A percentile compares a stretch with the other conserved stretches of the same genome.
Conservation (phyloP, 2,329 filamentous ascomycete species). For the Cyanodermella asteris region DNA sequence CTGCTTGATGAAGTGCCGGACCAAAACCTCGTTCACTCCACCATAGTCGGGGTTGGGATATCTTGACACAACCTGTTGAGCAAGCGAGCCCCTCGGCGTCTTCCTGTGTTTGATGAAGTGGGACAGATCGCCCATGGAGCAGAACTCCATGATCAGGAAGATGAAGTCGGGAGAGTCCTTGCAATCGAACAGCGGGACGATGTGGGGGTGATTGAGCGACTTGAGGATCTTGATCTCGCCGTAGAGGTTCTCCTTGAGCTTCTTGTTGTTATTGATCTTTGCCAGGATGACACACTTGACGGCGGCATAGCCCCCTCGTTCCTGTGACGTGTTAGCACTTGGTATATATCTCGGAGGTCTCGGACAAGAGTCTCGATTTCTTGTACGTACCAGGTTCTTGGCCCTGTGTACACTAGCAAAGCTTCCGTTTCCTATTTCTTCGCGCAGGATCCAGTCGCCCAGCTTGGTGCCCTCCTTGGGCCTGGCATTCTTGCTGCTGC, state of each 20-base stretch:
- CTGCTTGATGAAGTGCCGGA: conserved; percentile 88
- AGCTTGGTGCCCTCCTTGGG: conserved; percentile 23
- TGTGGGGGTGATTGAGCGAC: conserved; percentile 82
- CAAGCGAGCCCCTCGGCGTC: conserved; percentile 55
- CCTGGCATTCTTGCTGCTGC: conserved; percentile 14
- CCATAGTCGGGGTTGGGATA: conserved; percentile 68
- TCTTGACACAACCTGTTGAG: conserved; percentile 75
- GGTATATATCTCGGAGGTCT: background rate
- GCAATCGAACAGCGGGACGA: conserved; percentile 89
- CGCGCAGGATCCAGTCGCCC: conserved; percentile 61
- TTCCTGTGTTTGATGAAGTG: conserved; percentile 91
- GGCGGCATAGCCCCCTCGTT: conserved; percentile 61
- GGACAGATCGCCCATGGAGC: conserved; percentile 81
- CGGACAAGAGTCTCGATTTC: conserved; percentile 5
- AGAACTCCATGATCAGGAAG: conserved; percentile 97
- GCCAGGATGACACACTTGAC: conserved; percentile 89
- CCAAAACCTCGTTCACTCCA: conserved; percentile 90
- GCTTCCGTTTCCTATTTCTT: conserved; percentile 90
- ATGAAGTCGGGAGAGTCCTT: conserved; percentile 72
- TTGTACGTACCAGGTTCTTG: conserved; percentile 50
- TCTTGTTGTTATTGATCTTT: conserved; percentile 84
- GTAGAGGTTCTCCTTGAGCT: conserved; percentile 88
- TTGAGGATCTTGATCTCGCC: conserved; percentile 92
- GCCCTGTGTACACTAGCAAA: conserved; percentile 90
- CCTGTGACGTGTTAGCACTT: conserved; percentile 27